Conservation (phyloP, 2,329 filamentous ascomycete species). For the Cladosporium phlei region DNA sequence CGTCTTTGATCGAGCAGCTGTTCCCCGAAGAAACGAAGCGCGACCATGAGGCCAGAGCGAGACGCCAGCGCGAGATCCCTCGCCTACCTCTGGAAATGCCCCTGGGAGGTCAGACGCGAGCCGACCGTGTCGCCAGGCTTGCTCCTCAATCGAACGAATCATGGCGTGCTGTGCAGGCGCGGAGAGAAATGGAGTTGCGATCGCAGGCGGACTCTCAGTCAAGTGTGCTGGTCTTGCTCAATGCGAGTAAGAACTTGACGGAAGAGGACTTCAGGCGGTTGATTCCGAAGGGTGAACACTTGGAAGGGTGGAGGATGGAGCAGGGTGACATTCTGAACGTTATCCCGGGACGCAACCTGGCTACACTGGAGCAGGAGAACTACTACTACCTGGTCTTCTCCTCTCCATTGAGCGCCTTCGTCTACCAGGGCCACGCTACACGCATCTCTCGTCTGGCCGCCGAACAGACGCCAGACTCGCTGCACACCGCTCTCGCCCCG, state of each 20-base stretch:
- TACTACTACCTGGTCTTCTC: slow-evolving; percentile 68
- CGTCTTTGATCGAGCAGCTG: slow-evolving; percentile 46
- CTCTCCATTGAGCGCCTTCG: slow-evolving; percentile 52
- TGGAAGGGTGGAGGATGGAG: slow-evolving; percentile 59
- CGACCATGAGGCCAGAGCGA: slow-evolving; percentile 19
- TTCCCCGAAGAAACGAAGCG: slow-evolving; percentile 49
- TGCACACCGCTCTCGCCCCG: slow-evolving; percentile 40
- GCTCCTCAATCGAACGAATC: neutral
- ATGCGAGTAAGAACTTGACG: slow-evolving; percentile 55
- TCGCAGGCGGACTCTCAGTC: slow-evolving; percentile 25
- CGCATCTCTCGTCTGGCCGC: slow-evolving; percentile 48
- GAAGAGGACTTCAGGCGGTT: slow-evolving; percentile 69
- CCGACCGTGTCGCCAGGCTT: neutral
- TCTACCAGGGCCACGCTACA: slow-evolving; percentile 55
- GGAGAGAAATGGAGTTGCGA: slow-evolving; percentile 2
- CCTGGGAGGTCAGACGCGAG: neutral
- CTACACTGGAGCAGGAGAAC: slow-evolving; percentile 59
- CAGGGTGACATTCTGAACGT: slow-evolving; percentile 53
- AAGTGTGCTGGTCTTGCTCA: slow-evolving; percentile 53
- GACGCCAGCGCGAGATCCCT: slow-evolving; percentile 30
- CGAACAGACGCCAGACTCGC: slow-evolving; percentile 38
- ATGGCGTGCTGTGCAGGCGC: neutral
- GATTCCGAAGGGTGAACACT: slow-evolving; percentile 56
- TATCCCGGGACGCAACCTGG: slow-evolving; percentile 59
- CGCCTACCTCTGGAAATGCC: slow-evolving; percentile 27